Base-by-base conservation (phyloP, 805 yeast species). In the Candida adriatica region DNA sequence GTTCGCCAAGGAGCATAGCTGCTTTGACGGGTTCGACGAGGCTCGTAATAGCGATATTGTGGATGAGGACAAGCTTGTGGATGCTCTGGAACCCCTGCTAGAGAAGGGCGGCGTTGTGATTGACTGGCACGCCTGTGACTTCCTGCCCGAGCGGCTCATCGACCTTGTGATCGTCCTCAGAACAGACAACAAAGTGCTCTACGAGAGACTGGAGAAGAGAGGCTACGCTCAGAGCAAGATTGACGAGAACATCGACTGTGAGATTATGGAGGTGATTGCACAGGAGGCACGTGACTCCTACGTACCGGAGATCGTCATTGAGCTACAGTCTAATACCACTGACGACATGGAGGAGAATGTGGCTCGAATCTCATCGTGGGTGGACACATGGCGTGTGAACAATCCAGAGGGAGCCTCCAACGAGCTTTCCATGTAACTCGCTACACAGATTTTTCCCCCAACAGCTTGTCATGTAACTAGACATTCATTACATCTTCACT, bases 81-180 rank as follows among this genome's bases (percentile, higher is more conserved):
- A 92, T 54, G 73, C 73, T 16, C 58, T 92, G 30, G 96, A 88
- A 55, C 78, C 79, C 6, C 70, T 79, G 24, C 63, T 88, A 29
- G 80, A 79, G 32, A 64, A 74, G 41, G 99, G 99, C n/a, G 95
- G 94, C 2, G 66, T 70, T n/a, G 64, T 92, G 7, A 68, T 92
- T 9, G 99, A 92, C 57, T 92, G 98, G 98, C 99, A 92, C 55
- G 92, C 90, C 27, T 86, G 95, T 59, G 98, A 92, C 50, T 73
- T 85, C 14, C 90, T 92, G 52, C 97, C 97, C 1, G 97, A 87
- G 53, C 64, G 94, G 45, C 70, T 86, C 54, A 83, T 92, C 31
- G 99, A 92, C 56, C 66, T 92, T 40, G 97, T 92, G 6, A 81
- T 87, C 24, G 98, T 92, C 1, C 65, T 92, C 34, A 68, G 88